A percentile compares a stretch with the other conserved stretches of the same genome.
These are phyloP conservation scores for Opeltia flavorubescens DNA, from an alignment of 495 filamentous ascomycete species.

Conservation along the genomic window DNA sequence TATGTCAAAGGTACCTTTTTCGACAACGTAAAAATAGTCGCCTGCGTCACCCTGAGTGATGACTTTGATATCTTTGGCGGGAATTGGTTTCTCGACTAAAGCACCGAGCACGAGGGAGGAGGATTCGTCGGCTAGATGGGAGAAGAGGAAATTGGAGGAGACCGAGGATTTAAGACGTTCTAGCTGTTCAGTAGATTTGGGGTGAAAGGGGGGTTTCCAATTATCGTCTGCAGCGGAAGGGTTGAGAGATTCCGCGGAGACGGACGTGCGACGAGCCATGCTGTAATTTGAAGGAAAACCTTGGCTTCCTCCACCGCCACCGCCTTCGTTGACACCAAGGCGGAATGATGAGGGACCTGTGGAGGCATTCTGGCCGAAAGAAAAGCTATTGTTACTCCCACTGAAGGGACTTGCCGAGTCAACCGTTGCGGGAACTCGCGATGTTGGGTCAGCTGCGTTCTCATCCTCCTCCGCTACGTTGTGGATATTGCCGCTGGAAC, in stretches of 20 bases:
- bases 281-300: conserved; percentile 89
- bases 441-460: conserved; percentile 17
- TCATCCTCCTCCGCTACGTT: conserved; percentile 16
- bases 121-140: conserved; percentile 86
- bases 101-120: conserved; percentile 76
- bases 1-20: conserved; percentile 80
- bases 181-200: conserved; percentile 71
- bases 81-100: conserved; percentile 87
- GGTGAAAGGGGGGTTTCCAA: conserved; percentile 76
- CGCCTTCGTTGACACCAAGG: conserved; percentile 20
- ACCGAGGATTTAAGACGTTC: conserved; percentile 68
- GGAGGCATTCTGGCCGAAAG: conserved; percentile 8
- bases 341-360: conserved; percentile 15
- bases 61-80: conserved; percentile 88
- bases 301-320: conserved; percentile 30
- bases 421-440: not conserved
- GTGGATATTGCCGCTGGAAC: conserved; percentile 8
- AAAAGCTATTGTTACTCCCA: not conserved
- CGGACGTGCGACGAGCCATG: conserved; percentile 82
- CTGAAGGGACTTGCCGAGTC: conserved; percentile 1
- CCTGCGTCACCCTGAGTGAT: conserved; percentile 93
- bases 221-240: conserved; percentile 72
- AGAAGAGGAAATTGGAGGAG: conserved; percentile 83
- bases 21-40: conserved; percentile 96
- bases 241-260: conserved; percentile 91